Conservation (phyloP, 495 filamentous ascomycete genomes). For the Hypoxylon perforatum region DNA sequence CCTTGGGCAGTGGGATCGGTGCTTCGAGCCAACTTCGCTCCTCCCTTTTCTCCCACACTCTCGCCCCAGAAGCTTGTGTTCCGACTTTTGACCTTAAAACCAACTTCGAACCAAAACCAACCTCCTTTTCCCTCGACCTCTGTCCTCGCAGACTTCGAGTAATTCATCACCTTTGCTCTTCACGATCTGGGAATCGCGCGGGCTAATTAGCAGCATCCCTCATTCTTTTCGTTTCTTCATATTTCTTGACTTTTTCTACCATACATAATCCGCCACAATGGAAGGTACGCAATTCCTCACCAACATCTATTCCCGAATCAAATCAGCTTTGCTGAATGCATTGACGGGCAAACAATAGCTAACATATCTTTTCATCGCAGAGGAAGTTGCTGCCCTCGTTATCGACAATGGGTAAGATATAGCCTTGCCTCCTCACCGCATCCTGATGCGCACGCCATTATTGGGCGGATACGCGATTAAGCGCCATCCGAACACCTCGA, state of each 20-base stretch:
- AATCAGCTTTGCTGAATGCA: constrained; percentile 5
- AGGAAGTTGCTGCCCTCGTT: constrained; percentile 99
- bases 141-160: constrained; percentile 50
- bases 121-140: constrained; percentile 52
- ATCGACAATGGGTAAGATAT: constrained; percentile 99
- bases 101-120: constrained; percentile 60
- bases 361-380: constrained; percentile 69
- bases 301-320: constrained; percentile 19
- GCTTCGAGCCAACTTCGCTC: constrained; percentile 45
- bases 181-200: constrained; percentile 58
- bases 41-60: constrained; percentile 46
- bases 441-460: constrained; percentile 40
- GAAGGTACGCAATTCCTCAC: constrained; percentile 55
- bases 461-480: constrained; percentile 24
- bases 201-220: constrained; percentile 46
- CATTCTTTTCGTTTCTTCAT: constrained; percentile 49
- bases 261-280: constrained; percentile 63
- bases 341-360: constrained; percentile 53
- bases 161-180: constrained; percentile 51
- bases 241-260: constrained; percentile 47
- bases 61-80: constrained; percentile 40
- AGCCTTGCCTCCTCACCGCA: constrained; percentile 46
- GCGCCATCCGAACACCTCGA: constrained; percentile 14
- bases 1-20: constrained; percentile 38
- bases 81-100: constrained; percentile 61